phyloP scores from a whole-genome alignment of 306 rosid species.

The Sicyos edulis region DNA sequence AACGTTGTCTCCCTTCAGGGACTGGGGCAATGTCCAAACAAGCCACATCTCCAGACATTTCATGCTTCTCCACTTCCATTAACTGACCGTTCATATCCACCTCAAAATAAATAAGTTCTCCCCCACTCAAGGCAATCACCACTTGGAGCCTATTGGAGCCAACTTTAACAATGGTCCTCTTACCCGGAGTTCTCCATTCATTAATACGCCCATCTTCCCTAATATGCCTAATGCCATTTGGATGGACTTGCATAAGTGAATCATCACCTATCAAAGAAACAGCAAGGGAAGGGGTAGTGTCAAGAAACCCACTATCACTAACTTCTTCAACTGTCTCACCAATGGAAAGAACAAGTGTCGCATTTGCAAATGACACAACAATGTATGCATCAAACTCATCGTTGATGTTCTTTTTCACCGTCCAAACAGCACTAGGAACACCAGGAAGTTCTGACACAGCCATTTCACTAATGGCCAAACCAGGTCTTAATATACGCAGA shows the following conservation, averaged over 20 bases:
- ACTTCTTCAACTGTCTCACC: constrained; percentile 99
- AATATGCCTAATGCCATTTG: constrained; percentile 97
- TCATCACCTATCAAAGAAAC: constrained; percentile 98
- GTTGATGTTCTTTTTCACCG: constrained; percentile 81
- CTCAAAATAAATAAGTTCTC: constrained; percentile 92
- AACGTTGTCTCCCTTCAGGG: constrained; percentile 90
- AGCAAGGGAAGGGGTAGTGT: constrained; percentile 87
- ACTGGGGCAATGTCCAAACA: constrained; percentile 92
- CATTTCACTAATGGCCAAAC: constrained; percentile 95
- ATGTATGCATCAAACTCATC: constrained; percentile 96
- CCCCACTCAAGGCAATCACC: constrained; percentile 91
- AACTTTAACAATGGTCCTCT: constrained; percentile 83
- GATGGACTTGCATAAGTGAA: constrained; percentile 99
- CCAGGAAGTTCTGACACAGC: constrained; percentile 98
- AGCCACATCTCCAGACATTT: constrained; percentile 96
- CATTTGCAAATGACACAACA: constrained; percentile 89
- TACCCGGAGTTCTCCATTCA: constrained; percentile 99
- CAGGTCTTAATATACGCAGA: constrained; percentile 88
- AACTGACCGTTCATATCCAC: constrained; percentile 91
- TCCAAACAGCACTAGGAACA: constrained; percentile 94
- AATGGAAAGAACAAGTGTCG: constrained; percentile 91
- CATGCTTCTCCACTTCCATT: constrained; percentile 95
- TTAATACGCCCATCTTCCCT: constrained; percentile 96
- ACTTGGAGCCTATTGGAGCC: constrained; percentile 93
- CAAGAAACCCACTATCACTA: constrained; percentile 92